Base-by-base conservation (phyloP, 768 basidiomycete genomes). In the Zangia roseola region DNA sequence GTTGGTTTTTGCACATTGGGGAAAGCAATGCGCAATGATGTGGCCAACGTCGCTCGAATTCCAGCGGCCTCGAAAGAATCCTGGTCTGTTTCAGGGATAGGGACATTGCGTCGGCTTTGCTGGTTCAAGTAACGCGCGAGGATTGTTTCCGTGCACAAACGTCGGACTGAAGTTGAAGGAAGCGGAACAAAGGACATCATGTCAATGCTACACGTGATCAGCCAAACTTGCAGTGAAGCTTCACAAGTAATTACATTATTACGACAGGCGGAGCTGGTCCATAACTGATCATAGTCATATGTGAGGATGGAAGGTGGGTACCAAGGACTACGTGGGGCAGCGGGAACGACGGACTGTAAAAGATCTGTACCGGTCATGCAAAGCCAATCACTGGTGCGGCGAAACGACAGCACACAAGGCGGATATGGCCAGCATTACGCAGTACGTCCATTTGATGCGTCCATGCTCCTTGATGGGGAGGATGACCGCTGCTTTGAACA, bases 1-100 rank as follows among this genome's bases (percentile, higher is more conserved):
- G 88, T 90, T 4, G 87, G 85, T 31, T 64, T 49, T 50, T 68
- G 62, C 24, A 89, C 73, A 44, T 74, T 70, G 2, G 86, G 86
- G 65, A 88, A 90, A 14, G 86, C 84, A 13, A 60, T 61, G 30
- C 69, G 71, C 39, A 88, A 61, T 5, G 80, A 79, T 21, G 71
- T 59, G 10, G 75, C 72, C 26, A 86, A 72, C 23, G 69, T 59
- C 16, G 72, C 68, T 43, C 74, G 71, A 20, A 89, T 67, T 17
- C 84, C 84, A 6, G 82, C 68, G 16, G 71, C 70, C 60, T 77
- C 73, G 49, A 85, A 86, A 6, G 72, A 51, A 16, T 41, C 51
- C 5, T 45, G 49, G 20, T 49, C 56, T 1, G 2, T 23, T n/a
- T 49, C 38, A 40, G 24, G 37, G 20, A 33, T 42, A 42, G 34